Evolutionary conservation across 192 early-diverging fungal genomes (phyloP), one percentile per base, ranked within the genome.

Genomic region (Rhizoclosmatium sp.): DNA sequence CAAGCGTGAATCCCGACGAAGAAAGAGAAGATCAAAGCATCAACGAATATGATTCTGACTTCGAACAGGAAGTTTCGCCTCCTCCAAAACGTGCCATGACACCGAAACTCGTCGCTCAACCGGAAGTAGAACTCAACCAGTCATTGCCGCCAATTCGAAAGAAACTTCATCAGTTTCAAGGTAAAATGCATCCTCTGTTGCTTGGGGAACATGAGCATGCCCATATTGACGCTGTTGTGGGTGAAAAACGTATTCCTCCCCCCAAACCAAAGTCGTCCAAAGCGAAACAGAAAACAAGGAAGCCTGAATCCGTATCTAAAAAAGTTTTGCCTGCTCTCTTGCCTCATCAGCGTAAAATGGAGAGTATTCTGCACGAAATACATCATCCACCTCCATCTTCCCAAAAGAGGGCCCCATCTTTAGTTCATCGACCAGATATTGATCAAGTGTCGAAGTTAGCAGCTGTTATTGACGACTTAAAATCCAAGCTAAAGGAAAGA

Each of bases 181-280:
- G 70, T 3, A 72, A 72, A 59, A 72, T 47, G 70, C 70, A 72
- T 45, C 70, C 70, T 19, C 51, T 72, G 10, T 10, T 65, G 5
- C 41, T 65, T 10, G 21, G 23, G 21, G 23, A 65, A 7, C 7
- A 65, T 65, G 51, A 54, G 51, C 51, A 54, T 54, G 5, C 9
- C 16, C 51, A 54, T 12, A 54, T 54, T 54, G 51, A 54, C 16
- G 9, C 51, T 54, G 9, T 12, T 54, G 51, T 54, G 5, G 51
- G 51, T 12, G 41, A 40, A 10, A 5, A 40, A 16, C 62, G 62
- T 41, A 65, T 10, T 65, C 23, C 21, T 41, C 21, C 21, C 9
- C 12, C 12, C 23, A 65, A 65, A 65, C 5, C 5, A 40, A 40
- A 10, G 7, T 7, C 62, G 7, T 65, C 62, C 62, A 65, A 65